These are phyloP conservation scores for Penicillium sp. DNA, from an alignment of 2,329 filamentous ascomycete species.

Conservation along the genomic window DNA sequence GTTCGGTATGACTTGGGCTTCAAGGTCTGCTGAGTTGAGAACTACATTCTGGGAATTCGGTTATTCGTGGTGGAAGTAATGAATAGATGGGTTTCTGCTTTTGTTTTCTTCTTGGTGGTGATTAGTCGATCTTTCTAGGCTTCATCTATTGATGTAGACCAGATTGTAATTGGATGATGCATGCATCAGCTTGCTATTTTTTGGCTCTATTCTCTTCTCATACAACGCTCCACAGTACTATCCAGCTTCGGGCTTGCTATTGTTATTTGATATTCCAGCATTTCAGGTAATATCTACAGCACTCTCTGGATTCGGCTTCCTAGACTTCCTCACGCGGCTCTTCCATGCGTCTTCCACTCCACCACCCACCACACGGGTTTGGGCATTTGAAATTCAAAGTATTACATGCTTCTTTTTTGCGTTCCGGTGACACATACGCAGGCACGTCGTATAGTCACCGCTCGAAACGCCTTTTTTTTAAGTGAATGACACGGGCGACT, in stretches of 20 bases:
- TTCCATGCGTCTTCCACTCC: not conserved
- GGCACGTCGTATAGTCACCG: not conserved
- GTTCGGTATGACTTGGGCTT: not conserved
- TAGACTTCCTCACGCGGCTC: not conserved
- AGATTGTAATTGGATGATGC: not conserved
- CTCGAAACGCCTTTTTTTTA: not conserved
- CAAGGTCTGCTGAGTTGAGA: not conserved
- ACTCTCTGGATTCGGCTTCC: too few species aligned
- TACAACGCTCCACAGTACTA: too few species aligned
- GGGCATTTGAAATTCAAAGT: not conserved
- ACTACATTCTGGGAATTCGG: not conserved
- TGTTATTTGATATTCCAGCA: not conserved
- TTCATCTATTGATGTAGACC: constrained; percentile 4
- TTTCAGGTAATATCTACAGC: not conserved
- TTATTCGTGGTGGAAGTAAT: constrained; percentile 1
- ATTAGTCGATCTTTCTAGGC: not conserved
- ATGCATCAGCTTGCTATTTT: constrained; percentile 2
- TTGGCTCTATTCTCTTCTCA: not conserved
- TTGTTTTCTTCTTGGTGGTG: not conserved
- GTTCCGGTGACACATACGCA: not conserved
- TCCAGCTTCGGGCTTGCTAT: not conserved
- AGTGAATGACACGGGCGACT: not conserved
- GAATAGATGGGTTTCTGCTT: not conserved
- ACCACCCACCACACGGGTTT: too few species aligned
- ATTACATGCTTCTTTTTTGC: not conserved